Conservation (phyloP, 345 rosid genomes). For the Rhizophora mangle region DNA sequence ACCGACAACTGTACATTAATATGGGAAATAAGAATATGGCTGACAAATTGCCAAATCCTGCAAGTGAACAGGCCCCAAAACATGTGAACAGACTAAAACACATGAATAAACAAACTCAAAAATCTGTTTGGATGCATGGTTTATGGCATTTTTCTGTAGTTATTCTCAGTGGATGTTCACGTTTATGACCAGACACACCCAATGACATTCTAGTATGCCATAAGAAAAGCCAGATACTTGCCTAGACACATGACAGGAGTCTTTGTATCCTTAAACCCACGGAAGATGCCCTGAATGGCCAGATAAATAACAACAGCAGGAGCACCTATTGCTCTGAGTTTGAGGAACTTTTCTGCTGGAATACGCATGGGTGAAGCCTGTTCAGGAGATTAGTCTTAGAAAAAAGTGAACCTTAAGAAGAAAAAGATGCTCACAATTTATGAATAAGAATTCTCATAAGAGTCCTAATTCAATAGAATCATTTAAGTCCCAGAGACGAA, state of each 20-base stretch:
- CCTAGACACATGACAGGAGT: constrained; percentile 39
- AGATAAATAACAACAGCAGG: constrained; percentile 38
- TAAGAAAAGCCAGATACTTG: constrained; percentile 10
- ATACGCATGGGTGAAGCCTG: constrained; percentile 40
- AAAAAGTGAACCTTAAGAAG: constrained; percentile 9
- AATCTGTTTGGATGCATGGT: constrained; percentile 3
- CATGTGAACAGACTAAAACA: neutral
- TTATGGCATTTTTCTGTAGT: neutral
- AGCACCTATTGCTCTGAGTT: constrained; percentile 36
- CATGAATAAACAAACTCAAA: neutral
- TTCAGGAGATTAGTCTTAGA: constrained; percentile 13
- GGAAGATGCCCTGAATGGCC: constrained; percentile 40
- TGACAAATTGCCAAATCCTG: constrained; percentile 39
- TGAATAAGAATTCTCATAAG: neutral
- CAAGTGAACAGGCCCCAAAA: neutral
- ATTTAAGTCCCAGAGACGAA: constrained; percentile 4
- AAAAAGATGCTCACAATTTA: neutral
- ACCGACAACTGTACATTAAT: constrained; percentile 25
- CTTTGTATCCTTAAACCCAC: constrained; percentile 39
- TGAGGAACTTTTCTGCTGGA: constrained; percentile 29
- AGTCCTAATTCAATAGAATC: neutral
- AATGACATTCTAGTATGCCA: neutral
- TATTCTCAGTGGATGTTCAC: too few species aligned
- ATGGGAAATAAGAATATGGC: constrained; percentile 35
- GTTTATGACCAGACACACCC: too few species aligned